Evolutionary conservation across 805 yeast genomes (phyloP), one percentile per base, ranked within the genome.

Genomic region (Suhomyces prunicola): DNA sequence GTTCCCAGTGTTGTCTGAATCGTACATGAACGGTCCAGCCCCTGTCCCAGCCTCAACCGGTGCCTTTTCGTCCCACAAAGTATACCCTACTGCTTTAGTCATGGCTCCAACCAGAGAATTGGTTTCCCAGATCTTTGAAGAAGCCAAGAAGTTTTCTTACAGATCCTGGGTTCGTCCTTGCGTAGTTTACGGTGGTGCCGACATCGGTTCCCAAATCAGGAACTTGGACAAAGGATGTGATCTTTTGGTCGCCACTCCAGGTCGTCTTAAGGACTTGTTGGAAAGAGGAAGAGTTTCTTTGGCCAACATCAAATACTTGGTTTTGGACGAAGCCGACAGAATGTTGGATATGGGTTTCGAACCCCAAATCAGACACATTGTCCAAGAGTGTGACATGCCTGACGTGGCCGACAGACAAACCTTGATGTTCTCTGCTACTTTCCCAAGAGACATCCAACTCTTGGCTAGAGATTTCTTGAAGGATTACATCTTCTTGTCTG

Each of bases 311-410:
- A 90, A 88, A 73, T 94, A 90, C 76, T 83, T 94, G 72, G 97
- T 94, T 50, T 82, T 94, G 62, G 99, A 93, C 77, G 99, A 93
- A 82, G 99, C 99, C 69, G 99, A 94, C 78, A 90, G 99, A 81
- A 94, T 94, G 99, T 86, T 94, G 78, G 99, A 94, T 85, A 94
- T 94, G 98, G 99, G 99, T 83, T 94, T 94, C 79, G 99, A 94
- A 81, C 97, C 97, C 60, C 99, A 94, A 82, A 94, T 94, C 71
- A 90, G 99, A 84, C 88, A 91, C 73, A 93, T 94, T 68, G 99
- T 94, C 57, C 96, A 93, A 76, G 96, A 88, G 61, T 92, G 96
- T 80, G 98, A 91, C 73, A 94, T 94, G 99, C 97, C 99, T 57
- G 85, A 80, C 60, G 96, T 89, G 53, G 78, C 82, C 56, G 82